Conservation (phyloP, 202 grass and related monocot species). For the Bolboschoenoplectus hybrid region DNA sequence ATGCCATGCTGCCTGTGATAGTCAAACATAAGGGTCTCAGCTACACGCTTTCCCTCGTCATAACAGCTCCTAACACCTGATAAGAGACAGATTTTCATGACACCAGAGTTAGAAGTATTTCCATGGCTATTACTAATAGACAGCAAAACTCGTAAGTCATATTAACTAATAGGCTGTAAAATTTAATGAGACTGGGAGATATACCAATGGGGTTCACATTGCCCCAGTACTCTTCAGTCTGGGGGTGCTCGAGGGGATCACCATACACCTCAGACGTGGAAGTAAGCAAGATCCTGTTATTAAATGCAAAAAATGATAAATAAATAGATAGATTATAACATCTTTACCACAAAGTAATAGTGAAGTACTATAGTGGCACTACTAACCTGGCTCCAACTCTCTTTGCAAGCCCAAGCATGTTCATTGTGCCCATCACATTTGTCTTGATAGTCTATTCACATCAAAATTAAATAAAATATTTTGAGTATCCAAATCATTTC, state of each 20-base stretch:
- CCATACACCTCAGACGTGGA: conserved; percentile 99
- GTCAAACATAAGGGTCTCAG: conserved; percentile 99
- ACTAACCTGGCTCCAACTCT: conserved; percentile 92
- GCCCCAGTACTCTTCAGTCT: conserved; percentile 98
- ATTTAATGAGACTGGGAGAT: not conserved
- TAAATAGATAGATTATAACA: conserved; percentile 15
- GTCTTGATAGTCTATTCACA: conserved; percentile 93
- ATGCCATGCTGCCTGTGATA: conserved; percentile 99
- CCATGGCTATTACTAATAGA: not conserved
- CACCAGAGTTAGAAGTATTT: conserved; percentile 28
- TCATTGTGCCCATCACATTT: conserved; percentile 97
- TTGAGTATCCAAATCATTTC: conserved; percentile 40
- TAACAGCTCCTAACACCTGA: conserved; percentile 98
- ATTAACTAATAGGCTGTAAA: not conserved
- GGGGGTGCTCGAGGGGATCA: conserved; percentile 96
- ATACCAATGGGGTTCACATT: conserved; percentile 99
- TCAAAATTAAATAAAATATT: conserved; percentile 30
- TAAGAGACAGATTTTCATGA: conserved; percentile 43
- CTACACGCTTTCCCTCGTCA: conserved; percentile 99
- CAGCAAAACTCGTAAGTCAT: not conserved
- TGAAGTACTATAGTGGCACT: not conserved
- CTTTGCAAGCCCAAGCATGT: conserved; percentile 99
- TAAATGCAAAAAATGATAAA: conserved; percentile 30
- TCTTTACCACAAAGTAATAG: not conserved
- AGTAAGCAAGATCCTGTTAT: conserved; percentile 85